These are phyloP conservation scores for Xylariaceae sp. DNA, from an alignment of 2,329 filamentous ascomycete genomes.

Conservation along the genomic window DNA sequence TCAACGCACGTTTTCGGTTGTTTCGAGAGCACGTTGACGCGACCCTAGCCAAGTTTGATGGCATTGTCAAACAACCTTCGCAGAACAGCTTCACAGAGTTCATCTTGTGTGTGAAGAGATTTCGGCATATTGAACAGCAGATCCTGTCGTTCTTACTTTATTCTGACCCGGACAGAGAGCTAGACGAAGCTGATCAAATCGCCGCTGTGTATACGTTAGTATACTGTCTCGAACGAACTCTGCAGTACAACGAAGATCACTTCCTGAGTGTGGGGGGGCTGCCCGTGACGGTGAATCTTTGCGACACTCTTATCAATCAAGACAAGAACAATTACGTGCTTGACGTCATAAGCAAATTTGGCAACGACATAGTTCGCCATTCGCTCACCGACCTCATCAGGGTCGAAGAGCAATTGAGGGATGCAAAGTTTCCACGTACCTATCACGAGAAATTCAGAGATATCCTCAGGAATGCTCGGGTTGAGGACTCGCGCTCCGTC, in stretches of 20 bases:
- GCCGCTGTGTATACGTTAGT: conserved; percentile 49
- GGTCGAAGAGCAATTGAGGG: conserved; percentile 30
- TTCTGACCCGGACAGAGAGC: conserved; percentile 37
- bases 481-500: conserved; percentile 7
- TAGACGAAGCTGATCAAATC: conserved; percentile 38
- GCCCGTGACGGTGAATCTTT: conserved; percentile 5
- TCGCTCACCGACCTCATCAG: conserved; percentile 31
- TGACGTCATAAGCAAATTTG: conserved; percentile 36
- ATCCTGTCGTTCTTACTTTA: conserved; percentile 43
- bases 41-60: conserved; percentile 45
- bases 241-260: conserved; percentile 38
- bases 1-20: conserved; percentile 47
- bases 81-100: conserved; percentile 36
- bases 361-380: conserved; percentile 17
- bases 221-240: conserved; percentile 46
- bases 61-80: conserved; percentile 22
- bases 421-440: conserved; percentile 24
- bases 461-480: conserved; percentile 30
- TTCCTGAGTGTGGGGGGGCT: not conserved
- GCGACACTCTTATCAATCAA: conserved; percentile 20
- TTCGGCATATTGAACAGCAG: conserved; percentile 41
- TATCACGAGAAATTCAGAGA: conserved; percentile 32
- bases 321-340: conserved; percentile 40
- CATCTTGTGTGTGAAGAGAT: conserved; percentile 49
- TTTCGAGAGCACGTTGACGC: conserved; percentile 47